Conservation (phyloP, 139 green algal genomes). For the Chlamydomonas incerta region DNA sequence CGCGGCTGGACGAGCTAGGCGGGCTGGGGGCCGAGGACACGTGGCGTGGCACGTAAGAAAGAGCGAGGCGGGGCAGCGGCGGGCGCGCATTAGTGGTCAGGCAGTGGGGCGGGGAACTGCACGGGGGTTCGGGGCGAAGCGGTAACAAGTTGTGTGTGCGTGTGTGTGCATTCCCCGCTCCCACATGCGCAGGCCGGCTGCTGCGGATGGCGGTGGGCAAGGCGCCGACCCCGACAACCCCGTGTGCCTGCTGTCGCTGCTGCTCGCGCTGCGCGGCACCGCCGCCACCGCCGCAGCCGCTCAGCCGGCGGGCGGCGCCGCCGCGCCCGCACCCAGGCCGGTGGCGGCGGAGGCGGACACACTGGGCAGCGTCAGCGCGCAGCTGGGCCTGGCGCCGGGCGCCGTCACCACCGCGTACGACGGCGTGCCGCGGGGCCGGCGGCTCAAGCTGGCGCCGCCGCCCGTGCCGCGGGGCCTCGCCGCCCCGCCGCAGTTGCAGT, state of each 20-base stretch:
- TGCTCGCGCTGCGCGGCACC: neutral
- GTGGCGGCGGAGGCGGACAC: neutral
- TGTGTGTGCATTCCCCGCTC: neutral
- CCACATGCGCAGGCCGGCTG: no score
- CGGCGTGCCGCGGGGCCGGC: neutral
- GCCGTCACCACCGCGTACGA: neutral
- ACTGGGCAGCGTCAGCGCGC: neutral
- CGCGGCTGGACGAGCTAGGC: conserved; percentile 10
- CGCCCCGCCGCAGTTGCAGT: neutral
- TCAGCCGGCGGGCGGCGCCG: neutral
- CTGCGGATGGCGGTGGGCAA: no score
- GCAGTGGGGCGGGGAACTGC: neutral
- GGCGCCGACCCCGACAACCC: neutral
- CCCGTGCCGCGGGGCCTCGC: neutral
- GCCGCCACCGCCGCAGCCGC: neutral
- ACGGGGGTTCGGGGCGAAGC: neutral
- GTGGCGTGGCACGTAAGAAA: neutral
- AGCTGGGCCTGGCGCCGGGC: neutral
- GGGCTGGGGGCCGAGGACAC: neutral
- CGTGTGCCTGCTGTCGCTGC: neutral
- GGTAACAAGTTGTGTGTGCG: neutral
- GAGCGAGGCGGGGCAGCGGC: neutral
- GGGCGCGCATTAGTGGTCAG: neutral
- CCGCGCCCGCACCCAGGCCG: neutral
- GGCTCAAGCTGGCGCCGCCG: conserved; percentile 1